Percentiles rank a stretch among this genome's conserved stretches.
These are phyloP conservation scores for Colletotrichum camelliae DNA, from an alignment of 2,329 filamentous ascomycete species.

Conservation along the genomic window DNA sequence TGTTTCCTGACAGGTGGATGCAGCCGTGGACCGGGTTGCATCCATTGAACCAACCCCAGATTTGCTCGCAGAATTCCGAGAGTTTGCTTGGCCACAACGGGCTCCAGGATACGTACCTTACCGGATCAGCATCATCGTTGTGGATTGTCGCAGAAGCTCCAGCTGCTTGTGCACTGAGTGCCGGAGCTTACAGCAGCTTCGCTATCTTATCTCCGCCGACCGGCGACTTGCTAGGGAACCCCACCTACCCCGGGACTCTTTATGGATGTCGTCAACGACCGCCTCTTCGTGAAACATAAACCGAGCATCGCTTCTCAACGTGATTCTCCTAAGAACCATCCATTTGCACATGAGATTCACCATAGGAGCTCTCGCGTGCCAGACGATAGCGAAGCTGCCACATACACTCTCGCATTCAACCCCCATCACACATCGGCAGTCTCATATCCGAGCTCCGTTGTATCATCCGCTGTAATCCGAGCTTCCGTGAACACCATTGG, in stretches of 20 bases:
- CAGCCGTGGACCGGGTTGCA: background rate
- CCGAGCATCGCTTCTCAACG: background rate
- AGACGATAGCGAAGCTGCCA: background rate
- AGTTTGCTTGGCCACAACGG: background rate
- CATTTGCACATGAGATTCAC: background rate
- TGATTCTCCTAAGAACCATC: background rate
- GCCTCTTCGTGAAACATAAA: conserved; percentile 8
- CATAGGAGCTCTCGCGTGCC: background rate
- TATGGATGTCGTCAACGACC: conserved; percentile 22
- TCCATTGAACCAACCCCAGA: conserved; percentile 9
- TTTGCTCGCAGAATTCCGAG: background rate
- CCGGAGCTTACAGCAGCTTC: conserved; percentile 15
- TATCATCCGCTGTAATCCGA: conserved; percentile 18
- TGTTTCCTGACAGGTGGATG: background rate
- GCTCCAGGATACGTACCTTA: background rate
- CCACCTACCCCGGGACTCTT: conserved; percentile 8
- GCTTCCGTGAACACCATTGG: conserved; percentile 7
- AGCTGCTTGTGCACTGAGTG: background rate
- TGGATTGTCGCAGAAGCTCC: background rate
- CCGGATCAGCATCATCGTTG: background rate
- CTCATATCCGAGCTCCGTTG: conserved; percentile 17
- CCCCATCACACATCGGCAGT: conserved; percentile 14
- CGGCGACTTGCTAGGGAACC: conserved; percentile 1
- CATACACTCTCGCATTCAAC: background rate
- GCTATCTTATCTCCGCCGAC: conserved; percentile 22